Conservation (phyloP, 2,329 filamentous ascomycete species). For the Spiromastix sp. region DNA sequence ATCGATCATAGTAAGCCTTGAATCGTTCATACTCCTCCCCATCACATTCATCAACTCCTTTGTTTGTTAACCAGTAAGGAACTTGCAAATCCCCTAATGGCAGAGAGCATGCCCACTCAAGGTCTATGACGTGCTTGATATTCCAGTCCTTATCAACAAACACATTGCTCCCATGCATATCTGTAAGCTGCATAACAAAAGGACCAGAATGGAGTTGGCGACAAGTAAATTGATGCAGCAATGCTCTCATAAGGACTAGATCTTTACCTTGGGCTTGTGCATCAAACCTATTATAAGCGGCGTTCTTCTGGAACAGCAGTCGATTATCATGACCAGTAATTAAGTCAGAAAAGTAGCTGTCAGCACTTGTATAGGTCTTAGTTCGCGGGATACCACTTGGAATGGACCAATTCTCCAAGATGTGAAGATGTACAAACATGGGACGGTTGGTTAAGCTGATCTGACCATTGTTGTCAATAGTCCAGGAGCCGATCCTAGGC, state of each 20-base stretch:
- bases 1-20: conserved; percentile 2
- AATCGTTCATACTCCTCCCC: conserved; percentile 11
- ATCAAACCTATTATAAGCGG: conserved; percentile 3
- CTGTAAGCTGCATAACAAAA: conserved; percentile 25
- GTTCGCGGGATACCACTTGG: conserved; percentile 14
- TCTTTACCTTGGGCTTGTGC: conserved; percentile 8
- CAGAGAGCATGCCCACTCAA: conserved; percentile 24
- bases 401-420: conserved; percentile 16
- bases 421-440: conserved; percentile 11
- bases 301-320: conserved; percentile 16
- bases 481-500: conserved; percentile 15
- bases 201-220: conserved; percentile 21
- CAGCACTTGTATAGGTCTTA: conserved; percentile 14
- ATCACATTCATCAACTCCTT: conserved; percentile 12
- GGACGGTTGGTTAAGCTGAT: conserved; percentile 15
- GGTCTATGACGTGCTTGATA: conserved; percentile 24
- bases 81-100: conserved; percentile 18
- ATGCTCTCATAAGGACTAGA: conserved; percentile 20
- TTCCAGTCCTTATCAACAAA: too few species aligned
- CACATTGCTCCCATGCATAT: conserved; percentile 21
- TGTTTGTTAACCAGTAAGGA: conserved; percentile 1
- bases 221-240: conserved; percentile 17
- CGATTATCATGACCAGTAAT: conserved; percentile 16
- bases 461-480: conserved; percentile 13
- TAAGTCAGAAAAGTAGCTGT: conserved; percentile 15